These are phyloP conservation scores for Brettanomyces custersianus DNA, from an alignment of 805 yeast genomes.

Conservation along the genomic window DNA sequence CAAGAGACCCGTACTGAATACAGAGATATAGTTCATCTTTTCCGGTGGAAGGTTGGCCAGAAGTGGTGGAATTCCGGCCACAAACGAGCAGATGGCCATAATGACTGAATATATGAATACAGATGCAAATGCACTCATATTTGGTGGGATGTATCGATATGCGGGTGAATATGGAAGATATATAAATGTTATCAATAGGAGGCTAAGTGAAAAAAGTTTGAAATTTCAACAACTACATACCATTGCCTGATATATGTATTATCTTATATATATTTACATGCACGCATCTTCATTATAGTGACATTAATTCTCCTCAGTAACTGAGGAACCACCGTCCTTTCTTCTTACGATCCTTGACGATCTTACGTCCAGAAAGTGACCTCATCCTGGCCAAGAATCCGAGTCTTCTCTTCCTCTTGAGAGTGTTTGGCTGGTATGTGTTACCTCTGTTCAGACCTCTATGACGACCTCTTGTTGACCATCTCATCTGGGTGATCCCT, in stretches of 20 bases:
- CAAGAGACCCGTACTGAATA: constrained; percentile 51
- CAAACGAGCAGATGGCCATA: constrained; percentile 21
- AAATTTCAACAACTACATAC: no score
- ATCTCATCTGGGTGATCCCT: constrained; percentile 3
- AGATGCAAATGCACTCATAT: constrained; percentile 11
- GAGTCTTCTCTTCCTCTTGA: constrained; percentile 79
- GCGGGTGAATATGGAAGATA: no score
- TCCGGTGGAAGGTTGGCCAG: constrained; percentile 15
- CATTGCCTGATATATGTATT: background rate
- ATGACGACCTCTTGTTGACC: constrained; percentile 22
- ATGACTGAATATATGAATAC: constrained; percentile 13
- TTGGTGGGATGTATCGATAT: no score
- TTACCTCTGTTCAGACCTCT: constrained; percentile 85
- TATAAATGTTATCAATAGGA: no score
- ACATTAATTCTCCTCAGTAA: no score
- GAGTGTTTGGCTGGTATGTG: constrained; percentile 88
- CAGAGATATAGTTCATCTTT: constrained; percentile 32
- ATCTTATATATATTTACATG: background rate
- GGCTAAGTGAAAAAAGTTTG: no score
- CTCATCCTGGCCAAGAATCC: constrained; percentile 86
- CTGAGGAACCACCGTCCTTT: constrained; percentile 93
- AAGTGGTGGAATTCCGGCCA: constrained; percentile 23
- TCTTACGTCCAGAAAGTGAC: constrained; percentile 65
- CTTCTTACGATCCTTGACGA: constrained; percentile 65
- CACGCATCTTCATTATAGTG: no score